These are phyloP conservation scores for Xylaria multiplex DNA, from an alignment of 2,329 filamentous ascomycete species.

Conservation along the genomic window DNA sequence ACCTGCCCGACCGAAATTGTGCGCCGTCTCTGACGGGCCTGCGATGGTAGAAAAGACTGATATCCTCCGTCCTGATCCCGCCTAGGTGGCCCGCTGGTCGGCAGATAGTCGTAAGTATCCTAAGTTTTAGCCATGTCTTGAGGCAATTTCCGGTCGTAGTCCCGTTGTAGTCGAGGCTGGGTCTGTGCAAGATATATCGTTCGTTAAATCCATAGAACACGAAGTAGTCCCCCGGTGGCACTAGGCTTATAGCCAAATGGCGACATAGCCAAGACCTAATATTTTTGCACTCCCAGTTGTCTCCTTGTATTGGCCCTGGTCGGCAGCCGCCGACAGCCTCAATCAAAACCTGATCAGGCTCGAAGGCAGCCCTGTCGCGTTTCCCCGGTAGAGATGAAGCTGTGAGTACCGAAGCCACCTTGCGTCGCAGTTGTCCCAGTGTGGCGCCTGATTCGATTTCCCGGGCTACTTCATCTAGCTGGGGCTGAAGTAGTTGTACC, in stretches of 20 bases:
- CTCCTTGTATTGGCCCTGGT: constrained; percentile 47
- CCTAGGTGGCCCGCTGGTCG: constrained; percentile 27
- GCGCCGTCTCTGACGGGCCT: constrained; percentile 29
- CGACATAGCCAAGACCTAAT: constrained; percentile 49
- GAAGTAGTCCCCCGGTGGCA: constrained; percentile 39
- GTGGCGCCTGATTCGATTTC: constrained; percentile 45
- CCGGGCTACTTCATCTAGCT: constrained; percentile 31
- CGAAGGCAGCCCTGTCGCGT: constrained; percentile 29
- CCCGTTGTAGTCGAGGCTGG: constrained; percentile 31
- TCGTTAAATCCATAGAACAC: constrained; percentile 48
- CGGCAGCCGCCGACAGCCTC: constrained; percentile 47
- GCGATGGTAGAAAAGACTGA: constrained; percentile 35
- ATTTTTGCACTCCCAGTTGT: constrained; percentile 48
- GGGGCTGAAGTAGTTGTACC: constrained; percentile 24
- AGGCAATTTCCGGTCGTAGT: constrained; percentile 30
- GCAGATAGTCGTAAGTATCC: constrained; percentile 35
- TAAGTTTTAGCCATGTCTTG: constrained; percentile 38
- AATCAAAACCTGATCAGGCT: constrained; percentile 47
- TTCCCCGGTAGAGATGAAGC: constrained; percentile 14
- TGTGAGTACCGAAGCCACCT: constrained; percentile 40
- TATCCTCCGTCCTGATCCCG: constrained; percentile 37
- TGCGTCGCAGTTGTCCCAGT: constrained; percentile 44
- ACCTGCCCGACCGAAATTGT: constrained; percentile 42
- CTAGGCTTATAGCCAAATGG: constrained; percentile 46
- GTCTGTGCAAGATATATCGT: constrained; percentile 49